Evolutionary conservation across 2,329 filamentous ascomycete genomes (phyloP).

Genomic region (Aspergillus clavatus): DNA sequence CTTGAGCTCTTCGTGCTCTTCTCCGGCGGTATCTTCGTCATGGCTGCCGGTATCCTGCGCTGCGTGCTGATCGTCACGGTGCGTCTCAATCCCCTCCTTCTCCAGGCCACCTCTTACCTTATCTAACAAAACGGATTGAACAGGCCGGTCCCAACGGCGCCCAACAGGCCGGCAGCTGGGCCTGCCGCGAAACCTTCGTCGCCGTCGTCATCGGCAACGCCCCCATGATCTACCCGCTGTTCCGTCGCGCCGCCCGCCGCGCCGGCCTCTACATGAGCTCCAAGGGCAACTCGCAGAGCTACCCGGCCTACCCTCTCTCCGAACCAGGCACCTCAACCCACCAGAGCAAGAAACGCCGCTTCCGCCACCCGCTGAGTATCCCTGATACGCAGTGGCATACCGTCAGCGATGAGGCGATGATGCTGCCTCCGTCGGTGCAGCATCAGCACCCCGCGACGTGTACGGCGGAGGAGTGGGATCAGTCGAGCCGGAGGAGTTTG

Average conservation of each 20-base stretch:
- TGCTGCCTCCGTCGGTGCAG: slow-evolving; percentile 20
- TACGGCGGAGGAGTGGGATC: slow-evolving; percentile 19
- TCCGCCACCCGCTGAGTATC: slow-evolving; percentile 29
- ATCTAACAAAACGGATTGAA: not conserved
- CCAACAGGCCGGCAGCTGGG: slow-evolving; percentile 41
- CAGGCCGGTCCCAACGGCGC: slow-evolving; percentile 36
- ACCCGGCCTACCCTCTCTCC: slow-evolving; percentile 22
- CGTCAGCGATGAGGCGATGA: slow-evolving; percentile 27
- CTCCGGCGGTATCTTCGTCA: slow-evolving; percentile 53
- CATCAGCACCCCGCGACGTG: slow-evolving; percentile 23
- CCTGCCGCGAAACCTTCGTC: slow-evolving; percentile 44
- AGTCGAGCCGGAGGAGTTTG: slow-evolving; percentile 13
- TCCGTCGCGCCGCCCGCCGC: slow-evolving; percentile 24
- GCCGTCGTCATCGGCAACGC: slow-evolving; percentile 42
- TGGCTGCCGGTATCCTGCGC: slow-evolving; percentile 51
- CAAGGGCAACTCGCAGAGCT: slow-evolving; percentile 17
- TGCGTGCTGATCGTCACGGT: slow-evolving; percentile 49
- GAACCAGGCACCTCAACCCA: slow-evolving; percentile 13
- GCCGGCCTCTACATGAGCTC: slow-evolving; percentile 24
- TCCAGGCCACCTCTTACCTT: too few relatives aligned
- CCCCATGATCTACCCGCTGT: slow-evolving; percentile 40
- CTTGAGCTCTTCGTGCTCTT: slow-evolving; percentile 51
- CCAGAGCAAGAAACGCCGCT: slow-evolving; percentile 15
- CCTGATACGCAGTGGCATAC: slow-evolving; percentile 31
- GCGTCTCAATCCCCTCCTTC: slow-evolving; percentile 1